Conservation (phyloP, 2,329 filamentous ascomycete species). For the Paecilomyces sp. region DNA sequence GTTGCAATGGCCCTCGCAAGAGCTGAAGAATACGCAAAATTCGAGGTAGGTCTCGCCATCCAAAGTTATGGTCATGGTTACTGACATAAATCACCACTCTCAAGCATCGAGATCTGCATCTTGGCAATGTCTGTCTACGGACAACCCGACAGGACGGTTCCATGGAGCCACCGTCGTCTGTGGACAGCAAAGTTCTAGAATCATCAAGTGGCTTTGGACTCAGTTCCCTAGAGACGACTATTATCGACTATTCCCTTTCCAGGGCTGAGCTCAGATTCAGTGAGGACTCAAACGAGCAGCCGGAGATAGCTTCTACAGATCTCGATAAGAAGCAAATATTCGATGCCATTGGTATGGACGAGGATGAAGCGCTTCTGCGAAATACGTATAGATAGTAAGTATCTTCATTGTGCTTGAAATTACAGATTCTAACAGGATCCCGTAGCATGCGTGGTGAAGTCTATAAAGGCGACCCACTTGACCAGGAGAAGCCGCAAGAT, state of each 20-base stretch:
- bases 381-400: conserved; percentile 37
- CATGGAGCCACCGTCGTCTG: conserved; percentile 26
- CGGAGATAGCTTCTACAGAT: conserved; percentile 32
- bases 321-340: conserved; percentile 38
- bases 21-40: conserved; percentile 52
- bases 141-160: conserved; percentile 22
- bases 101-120: conserved; percentile 57
- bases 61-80: background rate
- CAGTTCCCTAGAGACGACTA: conserved; percentile 53
- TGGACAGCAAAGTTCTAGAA: conserved; percentile 20
- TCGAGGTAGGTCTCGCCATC: conserved; percentile 40
- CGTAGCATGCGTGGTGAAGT: conserved; percentile 34
- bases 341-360: conserved; percentile 33
- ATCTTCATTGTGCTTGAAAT: background rate
- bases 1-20: conserved; percentile 55
- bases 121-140: conserved; percentile 59
- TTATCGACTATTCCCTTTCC: conserved; percentile 63
- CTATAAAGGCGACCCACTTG: conserved; percentile 38
- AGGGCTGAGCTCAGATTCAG: conserved; percentile 44
- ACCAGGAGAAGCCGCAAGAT: conserved; percentile 24
- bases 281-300: conserved; percentile 14
- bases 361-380: conserved; percentile 32
- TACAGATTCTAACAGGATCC: conserved; percentile 1
- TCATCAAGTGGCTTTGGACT: conserved; percentile 41
- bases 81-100: conserved; percentile 5